Evolutionary conservation across 768 basidiomycete genomes (phyloP).

Genomic region (Tephrocybe rancida): DNA sequence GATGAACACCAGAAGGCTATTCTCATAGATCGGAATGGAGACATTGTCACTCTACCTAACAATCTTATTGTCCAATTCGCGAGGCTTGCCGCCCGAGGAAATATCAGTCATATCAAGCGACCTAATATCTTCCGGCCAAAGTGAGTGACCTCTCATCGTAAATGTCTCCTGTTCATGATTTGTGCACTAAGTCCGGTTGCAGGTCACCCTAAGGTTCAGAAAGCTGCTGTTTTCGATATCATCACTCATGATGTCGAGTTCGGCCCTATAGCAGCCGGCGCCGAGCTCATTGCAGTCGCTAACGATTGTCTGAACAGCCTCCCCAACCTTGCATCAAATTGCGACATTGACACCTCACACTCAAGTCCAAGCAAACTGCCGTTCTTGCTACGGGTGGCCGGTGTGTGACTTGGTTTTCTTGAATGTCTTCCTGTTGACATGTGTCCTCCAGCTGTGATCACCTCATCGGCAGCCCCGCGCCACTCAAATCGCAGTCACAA

Average conservation of each 20-base stretch:
- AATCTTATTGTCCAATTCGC: constrained; percentile 79
- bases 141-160: constrained; percentile 37
- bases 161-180: constrained; percentile 3
- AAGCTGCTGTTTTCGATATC: constrained; percentile 83
- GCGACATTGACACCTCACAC: constrained; percentile 81
- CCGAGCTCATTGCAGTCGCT: constrained; percentile 72
- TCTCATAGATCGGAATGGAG: constrained; percentile 81
- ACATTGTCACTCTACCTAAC: constrained; percentile 72
- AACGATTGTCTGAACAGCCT: constrained; percentile 71
- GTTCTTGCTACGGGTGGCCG: constrained; percentile 85
- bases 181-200: constrained; percentile 49
- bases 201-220: constrained; percentile 73
- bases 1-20: constrained; percentile 69
- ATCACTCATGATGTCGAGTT: constrained; percentile 70
- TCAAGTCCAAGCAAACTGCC: constrained; percentile 69
- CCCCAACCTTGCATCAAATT: constrained; percentile 65
- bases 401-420: constrained; percentile 35
- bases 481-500: constrained; percentile 54
- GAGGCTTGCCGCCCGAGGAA: constrained; percentile 73
- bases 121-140: constrained; percentile 74
- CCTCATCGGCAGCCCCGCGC: constrained; percentile 61
- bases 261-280: constrained; percentile 70
- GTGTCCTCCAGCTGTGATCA: constrained; percentile 62
- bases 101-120: constrained; percentile 74
- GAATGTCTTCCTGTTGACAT: background rate